phyloP scores from a whole-genome alignment of 257 asterid species.

The Nicotiana knightiana region DNA sequence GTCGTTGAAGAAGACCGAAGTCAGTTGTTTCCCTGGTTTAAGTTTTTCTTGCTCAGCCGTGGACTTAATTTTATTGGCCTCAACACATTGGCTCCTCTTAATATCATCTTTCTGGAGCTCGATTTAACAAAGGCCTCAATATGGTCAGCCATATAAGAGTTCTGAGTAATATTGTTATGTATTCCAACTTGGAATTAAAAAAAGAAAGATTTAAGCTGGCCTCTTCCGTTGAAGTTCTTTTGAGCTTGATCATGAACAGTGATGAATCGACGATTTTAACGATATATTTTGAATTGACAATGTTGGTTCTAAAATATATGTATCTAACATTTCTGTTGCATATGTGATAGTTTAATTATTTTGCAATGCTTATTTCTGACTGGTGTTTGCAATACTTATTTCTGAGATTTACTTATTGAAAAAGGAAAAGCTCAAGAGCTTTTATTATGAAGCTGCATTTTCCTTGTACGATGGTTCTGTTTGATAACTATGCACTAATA shows the following conservation, averaged over 20 bases:
- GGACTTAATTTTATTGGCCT: neutral
- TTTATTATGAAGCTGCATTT: neutral
- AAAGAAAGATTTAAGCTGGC: too few relatives aligned
- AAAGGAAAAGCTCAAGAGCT: neutral
- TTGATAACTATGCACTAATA: neutral
- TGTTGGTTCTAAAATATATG: neutral
- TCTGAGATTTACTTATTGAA: neutral
- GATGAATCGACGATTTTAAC: neutral
- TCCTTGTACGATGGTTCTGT: neutral
- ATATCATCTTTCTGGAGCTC: neutral
- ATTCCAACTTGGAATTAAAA: too few relatives aligned
- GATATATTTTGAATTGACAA: neutral
- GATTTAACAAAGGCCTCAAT: too few relatives aligned
- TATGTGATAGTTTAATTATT: too few relatives aligned
- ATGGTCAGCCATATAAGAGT: neutral
- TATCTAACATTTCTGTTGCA: neutral
- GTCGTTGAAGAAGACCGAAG: neutral
- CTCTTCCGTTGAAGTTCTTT: too few relatives aligned
- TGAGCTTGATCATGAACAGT: too few relatives aligned
- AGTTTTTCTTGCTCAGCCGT: neutral
- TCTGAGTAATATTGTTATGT: neutral
- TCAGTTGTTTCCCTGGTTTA: neutral
- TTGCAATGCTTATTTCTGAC: too few relatives aligned
- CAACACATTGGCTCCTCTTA: neutral
- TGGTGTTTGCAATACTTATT: too few relatives aligned